phyloP scores from a whole-genome alignment of 2,329 filamentous ascomycete genomes.

The Penicillium janthinellum region DNA sequence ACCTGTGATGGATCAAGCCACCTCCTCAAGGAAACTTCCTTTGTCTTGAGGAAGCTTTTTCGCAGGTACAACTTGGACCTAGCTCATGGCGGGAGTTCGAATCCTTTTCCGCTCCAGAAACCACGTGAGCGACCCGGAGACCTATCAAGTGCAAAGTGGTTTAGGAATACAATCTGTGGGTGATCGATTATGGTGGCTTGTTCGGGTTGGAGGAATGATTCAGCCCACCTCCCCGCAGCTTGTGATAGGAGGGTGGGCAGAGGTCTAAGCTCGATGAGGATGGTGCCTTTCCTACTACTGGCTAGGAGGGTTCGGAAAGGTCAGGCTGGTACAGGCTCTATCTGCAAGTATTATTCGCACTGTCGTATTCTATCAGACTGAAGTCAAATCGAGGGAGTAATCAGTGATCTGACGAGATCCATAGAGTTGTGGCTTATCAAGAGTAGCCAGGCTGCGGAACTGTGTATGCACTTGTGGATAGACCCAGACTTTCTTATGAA shows the following conservation, averaged over 20 bases:
- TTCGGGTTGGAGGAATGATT: constrained; percentile 3
- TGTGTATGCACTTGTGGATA: neutral
- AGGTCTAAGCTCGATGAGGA: constrained; percentile 21
- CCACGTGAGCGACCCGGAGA: neutral
- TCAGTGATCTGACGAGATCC: neutral
- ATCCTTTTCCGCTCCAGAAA: neutral
- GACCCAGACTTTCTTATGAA: neutral
- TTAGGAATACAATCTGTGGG: constrained; percentile 4
- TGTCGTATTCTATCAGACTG: constrained; percentile 12
- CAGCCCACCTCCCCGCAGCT: constrained; percentile 17
- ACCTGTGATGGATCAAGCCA: constrained; percentile 7
- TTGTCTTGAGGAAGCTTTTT: neutral
- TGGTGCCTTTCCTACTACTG: constrained; percentile 6
- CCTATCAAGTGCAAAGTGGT: neutral
- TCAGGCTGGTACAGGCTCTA: constrained; percentile 5
- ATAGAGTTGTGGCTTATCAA: constrained; percentile 16
- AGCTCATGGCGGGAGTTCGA: neutral
- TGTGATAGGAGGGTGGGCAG: constrained; percentile 21
- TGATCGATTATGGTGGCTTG: constrained; percentile 12
- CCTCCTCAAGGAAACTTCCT: neutral
- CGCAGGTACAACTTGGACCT: neutral
- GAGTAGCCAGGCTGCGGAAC: neutral
- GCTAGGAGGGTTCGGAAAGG: constrained; percentile 14
- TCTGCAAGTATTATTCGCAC: constrained; percentile 12
- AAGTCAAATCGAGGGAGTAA: constrained; percentile 17